Percentiles rank a stretch among this genome's conserved stretches.
Conservation (phyloP, 2,329 filamentous ascomycete species). For the Macrophomina pseudophaseolina region DNA sequence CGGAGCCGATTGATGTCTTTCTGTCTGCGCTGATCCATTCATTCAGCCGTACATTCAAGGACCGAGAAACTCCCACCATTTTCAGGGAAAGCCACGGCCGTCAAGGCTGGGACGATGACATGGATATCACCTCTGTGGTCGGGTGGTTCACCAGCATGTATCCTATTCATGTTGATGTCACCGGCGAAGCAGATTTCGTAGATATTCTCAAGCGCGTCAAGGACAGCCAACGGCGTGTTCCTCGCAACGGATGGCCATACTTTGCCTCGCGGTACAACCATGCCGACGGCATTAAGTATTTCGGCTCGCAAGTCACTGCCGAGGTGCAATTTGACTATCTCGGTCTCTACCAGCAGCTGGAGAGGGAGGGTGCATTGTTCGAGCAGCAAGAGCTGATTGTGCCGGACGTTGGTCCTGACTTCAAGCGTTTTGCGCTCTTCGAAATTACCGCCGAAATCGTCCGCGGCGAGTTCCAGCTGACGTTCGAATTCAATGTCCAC, state of each 20-base stretch:
- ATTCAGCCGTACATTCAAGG: conserved; percentile 14
- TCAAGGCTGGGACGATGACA: conserved; percentile 31
- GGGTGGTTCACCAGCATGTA: conserved; percentile 32
- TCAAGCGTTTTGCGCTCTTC: conserved; percentile 55
- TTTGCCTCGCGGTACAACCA: conserved; percentile 18
- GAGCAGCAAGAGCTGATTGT: conserved; percentile 6
- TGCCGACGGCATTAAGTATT: neutral
- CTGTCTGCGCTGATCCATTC: conserved; percentile 7
- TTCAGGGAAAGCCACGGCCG: conserved; percentile 34
- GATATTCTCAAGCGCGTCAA: conserved; percentile 2
- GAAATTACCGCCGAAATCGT: conserved; percentile 59
- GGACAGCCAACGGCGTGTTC: neutral
- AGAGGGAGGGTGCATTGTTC: conserved; percentile 35
- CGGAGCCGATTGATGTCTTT: conserved; percentile 23
- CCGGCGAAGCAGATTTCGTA: neutral
- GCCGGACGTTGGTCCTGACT: conserved; percentile 23
- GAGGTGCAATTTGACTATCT: conserved; percentile 65
- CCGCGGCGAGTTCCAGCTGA: conserved; percentile 55
- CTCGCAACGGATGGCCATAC: conserved; percentile 6
- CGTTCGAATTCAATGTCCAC: conserved; percentile 57
- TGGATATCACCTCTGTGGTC: conserved; percentile 34
- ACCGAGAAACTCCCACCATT: conserved; percentile 21
- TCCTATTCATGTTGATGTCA: conserved; percentile 3
- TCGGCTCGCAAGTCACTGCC: conserved; percentile 37
- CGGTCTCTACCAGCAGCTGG: conserved; percentile 57